These are phyloP conservation scores for Phytopythium helicoides DNA, from an alignment of 352 stramenopile genomes.

Conservation along the genomic window DNA sequence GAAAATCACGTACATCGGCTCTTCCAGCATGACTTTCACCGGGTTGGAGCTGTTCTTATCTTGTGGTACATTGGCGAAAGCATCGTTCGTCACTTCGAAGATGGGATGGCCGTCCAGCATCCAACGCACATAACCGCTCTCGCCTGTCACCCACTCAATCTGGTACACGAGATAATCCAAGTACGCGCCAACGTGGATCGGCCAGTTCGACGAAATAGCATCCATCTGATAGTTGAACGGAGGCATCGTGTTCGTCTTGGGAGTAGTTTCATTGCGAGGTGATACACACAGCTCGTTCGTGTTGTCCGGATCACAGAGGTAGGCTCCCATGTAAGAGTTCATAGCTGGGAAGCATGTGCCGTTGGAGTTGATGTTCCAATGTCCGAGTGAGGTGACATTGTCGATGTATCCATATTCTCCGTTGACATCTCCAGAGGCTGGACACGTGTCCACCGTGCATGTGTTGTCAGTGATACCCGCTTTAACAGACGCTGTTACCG, in stretches of 20 bases:
- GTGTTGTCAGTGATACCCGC: slow-evolving; percentile 37
- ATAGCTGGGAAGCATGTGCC: slow-evolving; percentile 61
- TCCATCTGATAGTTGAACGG: slow-evolving; percentile 79
- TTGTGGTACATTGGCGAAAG: slow-evolving; percentile 54
- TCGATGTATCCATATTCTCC: slow-evolving; percentile 38
- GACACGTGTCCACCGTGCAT: slow-evolving; percentile 31
- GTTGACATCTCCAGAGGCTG: slow-evolving; percentile 42
- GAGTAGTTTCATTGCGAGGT: slow-evolving; percentile 30
- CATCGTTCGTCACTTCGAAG: slow-evolving; percentile 56
- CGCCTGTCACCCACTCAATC: slow-evolving; percentile 68
- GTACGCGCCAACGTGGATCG: slow-evolving; percentile 56
- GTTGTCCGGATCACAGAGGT: slow-evolving; percentile 60
- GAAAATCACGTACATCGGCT: slow-evolving; percentile 93
- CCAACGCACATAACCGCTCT: slow-evolving; percentile 65
- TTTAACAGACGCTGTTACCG: slow-evolving; percentile 20
- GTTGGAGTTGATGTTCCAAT: slow-evolving; percentile 68
- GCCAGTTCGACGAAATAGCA: slow-evolving; percentile 74
- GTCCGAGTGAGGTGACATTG: slow-evolving; percentile 13
- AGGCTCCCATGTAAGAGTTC: slow-evolving; percentile 66
- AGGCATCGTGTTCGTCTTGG: slow-evolving; percentile 56
- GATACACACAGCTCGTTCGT: slow-evolving; percentile 27
- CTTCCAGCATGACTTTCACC: slow-evolving; percentile 73
- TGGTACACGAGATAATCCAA: slow-evolving; percentile 62
- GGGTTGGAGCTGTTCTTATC: slow-evolving; percentile 41
- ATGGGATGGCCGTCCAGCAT: slow-evolving; percentile 56